Evolutionary conservation across 306 rosid species (phyloP), one percentile per base, ranked within the genome.

Genomic region (Abrus pulchellus): DNA sequence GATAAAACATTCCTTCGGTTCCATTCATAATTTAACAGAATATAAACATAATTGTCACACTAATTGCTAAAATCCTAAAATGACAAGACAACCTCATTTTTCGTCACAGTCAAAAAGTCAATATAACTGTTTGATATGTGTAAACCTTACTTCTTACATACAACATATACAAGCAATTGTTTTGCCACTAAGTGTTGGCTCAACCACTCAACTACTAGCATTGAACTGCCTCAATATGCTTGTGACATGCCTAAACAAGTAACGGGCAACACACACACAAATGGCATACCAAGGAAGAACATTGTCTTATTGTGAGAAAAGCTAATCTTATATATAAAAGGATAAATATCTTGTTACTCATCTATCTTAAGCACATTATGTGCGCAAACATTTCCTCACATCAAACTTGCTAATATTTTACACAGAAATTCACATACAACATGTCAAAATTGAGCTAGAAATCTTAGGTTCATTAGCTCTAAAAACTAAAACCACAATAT

Each of bases 31-130:
- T 66, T 20, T 20, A 20, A 66, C 53, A 43, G 36, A 66, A 41
- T 9, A 68, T 68, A 41, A 12, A 68, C 56, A 29, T 68, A 45
- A 11, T 67, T 68, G 55, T 45, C 73, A 10, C 73, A 44, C 45
- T 1, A 43, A 45, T 55, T 27, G 73, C 6, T 7, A 14, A 64
- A 36, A 63, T 7, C 29, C 56, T 44, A 36, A 63, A 64, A n/a
- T 9, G 29, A 9, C 5, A 53, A n/a, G 59, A 1, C 13, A 0
- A 38, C 30, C 10, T 36, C 69, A 29, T 47, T 40, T 38, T 65
- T 20, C 50, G 7, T 14, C 33, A n/a, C 8, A 32, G 33, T 14
- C 33, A 1, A 40, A 32, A 40, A 65, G 48, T 32, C 71, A 40
- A 7, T 65, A 20, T 68, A 6, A 29, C 57, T 11, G 43, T 13